These are phyloP conservation scores for Fusarium secorum DNA, from an alignment of 2,329 filamentous ascomycete genomes.

Conservation along the genomic window DNA sequence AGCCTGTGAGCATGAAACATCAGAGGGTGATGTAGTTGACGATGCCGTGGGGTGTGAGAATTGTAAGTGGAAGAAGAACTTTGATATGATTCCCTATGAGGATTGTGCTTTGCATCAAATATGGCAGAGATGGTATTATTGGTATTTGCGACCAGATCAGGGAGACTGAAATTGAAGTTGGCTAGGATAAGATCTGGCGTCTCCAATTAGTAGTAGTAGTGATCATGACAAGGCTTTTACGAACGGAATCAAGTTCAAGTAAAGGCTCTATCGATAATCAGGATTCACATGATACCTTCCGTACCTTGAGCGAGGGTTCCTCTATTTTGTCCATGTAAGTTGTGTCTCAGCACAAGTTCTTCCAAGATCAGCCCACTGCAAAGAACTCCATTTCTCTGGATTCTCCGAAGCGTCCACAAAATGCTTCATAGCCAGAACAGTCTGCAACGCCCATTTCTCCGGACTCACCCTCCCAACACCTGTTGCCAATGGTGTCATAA, in stretches of 20 bases:
- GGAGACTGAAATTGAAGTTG: background rate
- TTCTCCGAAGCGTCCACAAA: slow-evolving; percentile 56
- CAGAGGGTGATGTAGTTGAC: background rate
- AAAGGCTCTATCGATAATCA: rapidly evolving
- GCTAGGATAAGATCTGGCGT: no score
- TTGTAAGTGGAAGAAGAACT: background rate
- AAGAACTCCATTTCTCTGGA: slow-evolving; percentile 51
- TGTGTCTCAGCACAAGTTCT: slow-evolving; percentile 19
- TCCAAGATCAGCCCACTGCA: slow-evolving; percentile 47
- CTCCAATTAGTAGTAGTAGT: background rate
- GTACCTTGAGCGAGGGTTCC: background rate
- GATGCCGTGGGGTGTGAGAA: background rate
- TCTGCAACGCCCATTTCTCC: slow-evolving; percentile 59
- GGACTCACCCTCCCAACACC: slow-evolving; percentile 56
- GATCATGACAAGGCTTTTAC: background rate
- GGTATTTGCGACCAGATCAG: background rate
- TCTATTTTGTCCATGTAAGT: background rate
- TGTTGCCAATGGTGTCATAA: slow-evolving; percentile 62
- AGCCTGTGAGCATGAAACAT: background rate
- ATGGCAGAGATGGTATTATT: background rate
- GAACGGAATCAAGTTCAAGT: rapidly evolving
- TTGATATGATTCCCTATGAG: background rate
- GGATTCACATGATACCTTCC: rapidly evolving
- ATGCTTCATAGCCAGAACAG: slow-evolving; percentile 60
- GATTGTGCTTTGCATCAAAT: background rate